Base-by-base conservation (phyloP, 495 filamentous ascomycete species). In the Tuber brumale region DNA sequence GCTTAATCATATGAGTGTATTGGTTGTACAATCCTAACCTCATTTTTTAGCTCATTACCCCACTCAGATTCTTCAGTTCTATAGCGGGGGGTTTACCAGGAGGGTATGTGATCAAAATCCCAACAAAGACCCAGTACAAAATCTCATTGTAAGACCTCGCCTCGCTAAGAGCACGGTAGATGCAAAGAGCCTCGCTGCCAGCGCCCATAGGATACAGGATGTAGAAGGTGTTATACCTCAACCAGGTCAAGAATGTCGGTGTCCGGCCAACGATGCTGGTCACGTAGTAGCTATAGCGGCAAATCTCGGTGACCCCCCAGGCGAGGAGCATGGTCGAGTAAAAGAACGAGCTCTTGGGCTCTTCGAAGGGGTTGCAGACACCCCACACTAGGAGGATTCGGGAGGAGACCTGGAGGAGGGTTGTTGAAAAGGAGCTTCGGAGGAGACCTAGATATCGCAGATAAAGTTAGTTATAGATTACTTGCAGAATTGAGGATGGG, bases 171-270 rank as follows among this genome's bases (percentile, higher is more conserved):
- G 92, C 88, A 79, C 85, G 84, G 76, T 89, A 90, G 57, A 97
- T 90, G 80, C 97, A 88, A 81, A 87, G 89, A 66, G 90, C 91
- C 88, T 99, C 95, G 84, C 92, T 94, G 19, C 86, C 86, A 76
- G 97, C 97, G 18, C 95, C 95, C 72, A 97, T 81, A 4, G 96
- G 95, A 82, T 99, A 99, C 31, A 99, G 88, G 37, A 97, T 85
- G 81, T 91, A 93, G 86, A 99, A 99, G 9, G 91, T 91, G 84
- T 96, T 97, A 83, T 99, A 99, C 83, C 93, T 86, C 86, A 96
- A 86, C 95, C 95, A 97, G 75, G 88, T 88, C 83, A 95, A 88
- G 83, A 85, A 88, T 0, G 73, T 81, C 0, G 94, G 94, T 75
- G 85, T 84, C 27, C 85, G 81, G 43, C 89, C 89, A 70, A 86